Evolutionary conservation across 2,329 filamentous ascomycete species (phyloP).

Genomic region (Dactylellina leptospora): DNA sequence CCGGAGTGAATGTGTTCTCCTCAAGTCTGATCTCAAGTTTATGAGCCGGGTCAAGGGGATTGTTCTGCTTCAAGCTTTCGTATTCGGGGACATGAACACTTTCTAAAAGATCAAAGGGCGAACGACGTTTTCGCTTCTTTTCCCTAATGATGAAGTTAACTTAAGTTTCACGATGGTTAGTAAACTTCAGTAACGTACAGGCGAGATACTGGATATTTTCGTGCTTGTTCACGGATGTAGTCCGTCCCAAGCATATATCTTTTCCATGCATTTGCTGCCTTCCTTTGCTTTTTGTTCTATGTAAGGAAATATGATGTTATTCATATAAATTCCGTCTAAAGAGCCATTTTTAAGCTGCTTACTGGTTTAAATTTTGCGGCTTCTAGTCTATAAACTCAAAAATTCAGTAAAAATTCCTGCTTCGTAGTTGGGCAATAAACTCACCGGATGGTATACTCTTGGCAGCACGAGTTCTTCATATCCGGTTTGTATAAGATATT

Average conservation of each 20-base stretch:
- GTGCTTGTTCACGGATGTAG: slow-evolving; percentile 72
- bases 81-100: slow-evolving; percentile 76
- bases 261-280: slow-evolving; percentile 80
- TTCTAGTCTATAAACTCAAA: slow-evolving; percentile 12
- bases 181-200: slow-evolving; percentile 63
- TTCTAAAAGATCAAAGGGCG: slow-evolving; percentile 72
- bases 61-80: slow-evolving; percentile 62
- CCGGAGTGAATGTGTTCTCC: slow-evolving; percentile 73
- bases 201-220: slow-evolving; percentile 72
- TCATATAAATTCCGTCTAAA: too few relatives aligned
- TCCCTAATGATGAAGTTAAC: slow-evolving; percentile 60
- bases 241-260: slow-evolving; percentile 73
- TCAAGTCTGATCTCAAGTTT: slow-evolving; percentile 75
- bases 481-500: slow-evolving; percentile 80
- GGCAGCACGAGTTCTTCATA: slow-evolving; percentile 82
- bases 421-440: background rate
- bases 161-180: slow-evolving; percentile 7
- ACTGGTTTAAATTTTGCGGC: slow-evolving; percentile 36
- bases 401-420: background rate
- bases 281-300: slow-evolving; percentile 76
- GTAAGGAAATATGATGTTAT: too few relatives aligned
- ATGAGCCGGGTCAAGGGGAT: slow-evolving; percentile 72
- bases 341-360: too few relatives aligned
- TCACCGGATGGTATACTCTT: slow-evolving; percentile 79
- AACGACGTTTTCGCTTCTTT: slow-evolving; percentile 69